Percentiles rank a stretch among this genome's conserved stretches.
Evolutionary conservation across 305 asterid genomes (phyloP).

Genomic region (Petunia hybrid): DNA sequence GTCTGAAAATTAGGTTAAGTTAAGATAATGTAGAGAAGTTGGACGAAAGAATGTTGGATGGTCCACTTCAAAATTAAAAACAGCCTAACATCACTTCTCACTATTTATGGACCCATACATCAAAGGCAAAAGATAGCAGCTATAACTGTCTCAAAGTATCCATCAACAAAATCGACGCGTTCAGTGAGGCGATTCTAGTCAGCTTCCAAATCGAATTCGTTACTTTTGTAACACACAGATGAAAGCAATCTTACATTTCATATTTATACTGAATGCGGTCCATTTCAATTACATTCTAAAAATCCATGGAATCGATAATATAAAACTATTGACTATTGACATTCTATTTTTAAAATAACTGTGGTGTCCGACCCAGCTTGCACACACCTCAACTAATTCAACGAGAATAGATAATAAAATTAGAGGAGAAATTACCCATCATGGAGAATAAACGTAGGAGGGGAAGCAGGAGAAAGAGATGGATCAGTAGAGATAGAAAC

Average conservation of each 20-base stretch:
- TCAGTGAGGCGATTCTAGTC: no score
- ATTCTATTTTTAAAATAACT: neutral
- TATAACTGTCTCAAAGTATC: no score
- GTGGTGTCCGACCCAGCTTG: no score
- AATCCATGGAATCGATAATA: neutral
- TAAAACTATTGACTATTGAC: neutral
- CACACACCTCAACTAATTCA: no score
- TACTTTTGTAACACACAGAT: no score
- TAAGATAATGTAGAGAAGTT: neutral
- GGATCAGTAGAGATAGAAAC: slow-evolving; percentile 49
- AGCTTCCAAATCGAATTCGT: no score
- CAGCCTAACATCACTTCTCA: neutral
- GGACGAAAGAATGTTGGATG: neutral
- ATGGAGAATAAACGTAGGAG: slow-evolving; percentile 56
- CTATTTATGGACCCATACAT: neutral
- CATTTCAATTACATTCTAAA: neutral
- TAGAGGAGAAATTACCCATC: slow-evolving; percentile 53
- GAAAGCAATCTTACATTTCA: no score
- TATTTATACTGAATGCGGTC: no score
- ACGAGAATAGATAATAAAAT: no score
- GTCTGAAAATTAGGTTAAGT: slow-evolving; percentile 26
- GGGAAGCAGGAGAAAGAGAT: slow-evolving; percentile 56
- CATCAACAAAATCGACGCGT: no score
- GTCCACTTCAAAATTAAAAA: neutral
- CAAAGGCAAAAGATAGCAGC: no score